A percentile compares a stretch with the other conserved stretches of the same genome.
These are phyloP conservation scores for Litsea cubeba DNA, from an alignment of 164 flowering plant genomes.

Conservation along the genomic window DNA sequence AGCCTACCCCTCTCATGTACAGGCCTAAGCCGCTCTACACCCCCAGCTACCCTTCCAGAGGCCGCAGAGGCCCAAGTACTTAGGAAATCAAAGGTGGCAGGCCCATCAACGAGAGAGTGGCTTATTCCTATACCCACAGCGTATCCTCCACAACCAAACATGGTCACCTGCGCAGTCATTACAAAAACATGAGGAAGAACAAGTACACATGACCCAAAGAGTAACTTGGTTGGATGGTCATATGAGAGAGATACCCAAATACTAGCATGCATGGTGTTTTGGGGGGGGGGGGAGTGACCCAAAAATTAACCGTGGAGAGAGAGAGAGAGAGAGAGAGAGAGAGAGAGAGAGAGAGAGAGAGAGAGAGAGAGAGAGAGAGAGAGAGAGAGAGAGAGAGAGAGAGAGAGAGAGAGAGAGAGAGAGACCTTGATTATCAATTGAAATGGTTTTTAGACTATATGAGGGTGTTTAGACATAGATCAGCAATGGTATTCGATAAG, in stretches of 20 bases:
- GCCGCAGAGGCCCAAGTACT: slow-evolving; percentile 38
- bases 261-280: neutral
- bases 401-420: neutral
- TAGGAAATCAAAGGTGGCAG: slow-evolving; percentile 30
- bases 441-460: too few relatives aligned
- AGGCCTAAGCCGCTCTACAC: slow-evolving; percentile 17
- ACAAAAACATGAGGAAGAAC: neutral
- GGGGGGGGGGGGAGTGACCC: too few relatives aligned
- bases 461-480: too few relatives aligned
- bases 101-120: slow-evolving; percentile 49
- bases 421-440: neutral
- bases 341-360: neutral
- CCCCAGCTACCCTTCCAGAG: slow-evolving; percentile 7
- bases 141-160: slow-evolving; percentile 50
- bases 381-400: too few relatives aligned
- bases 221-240: neutral
- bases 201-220: too few relatives aligned
- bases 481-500: too few relatives aligned
- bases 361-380: neutral
- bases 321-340: neutral
- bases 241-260: neutral
- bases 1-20: slow-evolving; percentile 35
- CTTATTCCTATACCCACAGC: slow-evolving; percentile 39
- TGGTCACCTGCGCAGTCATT: slow-evolving; percentile 21
- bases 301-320: too few relatives aligned